Base-by-base conservation (phyloP, 192 early-diverging fungal species). In the Funneliformis mosseae region DNA sequence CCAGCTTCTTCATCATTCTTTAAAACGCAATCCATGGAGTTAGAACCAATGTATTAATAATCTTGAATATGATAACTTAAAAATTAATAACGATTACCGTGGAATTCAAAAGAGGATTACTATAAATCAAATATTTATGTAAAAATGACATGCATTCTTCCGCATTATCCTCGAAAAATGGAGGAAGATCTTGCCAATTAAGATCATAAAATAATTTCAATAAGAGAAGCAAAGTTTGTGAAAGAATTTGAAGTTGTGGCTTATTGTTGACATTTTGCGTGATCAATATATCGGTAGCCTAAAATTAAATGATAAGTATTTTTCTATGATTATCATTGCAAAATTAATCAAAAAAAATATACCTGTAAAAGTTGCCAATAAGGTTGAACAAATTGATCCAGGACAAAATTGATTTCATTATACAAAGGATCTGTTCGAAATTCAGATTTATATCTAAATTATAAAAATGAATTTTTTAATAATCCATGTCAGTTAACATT, bases 151-250 rank as follows among this genome's bases (percentile, higher is more conserved):
- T 92, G 70, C 96, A 97, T 78, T 87, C 83, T 12, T 83, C 84
- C 86, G 96, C 91, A 83, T 98, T 90, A 84, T 98, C 96, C 81
- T 98, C 97, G 77, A 98, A 98, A 83, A 96, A 98, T 81, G 97
- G 95, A 16, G 98, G 97, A 71, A 98, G 85, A 84, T 99, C 98
- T 86, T 98, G 97, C 82, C 89, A 97, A 81, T 97, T 99, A 66
- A 99, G 87, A 83, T 94, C 93, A 81, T 96, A 97, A 83, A 93
- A 99, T 72, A 99, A 95, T 84, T 97, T 94, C 74, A 90, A 89
- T 74, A 98, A 81, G 8, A 96, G 88, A 67, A 92, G 85, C 28
- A 99, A 77, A 16, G 90, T 89, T 78, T 96, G 91, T 55, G 91
- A 90, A 67, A 98, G 87, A 25, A 92, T 84, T 60, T 89, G 86